phyloP scores from a whole-genome alignment of 2,329 filamentous ascomycete species.

The Sporothrix phasma region DNA sequence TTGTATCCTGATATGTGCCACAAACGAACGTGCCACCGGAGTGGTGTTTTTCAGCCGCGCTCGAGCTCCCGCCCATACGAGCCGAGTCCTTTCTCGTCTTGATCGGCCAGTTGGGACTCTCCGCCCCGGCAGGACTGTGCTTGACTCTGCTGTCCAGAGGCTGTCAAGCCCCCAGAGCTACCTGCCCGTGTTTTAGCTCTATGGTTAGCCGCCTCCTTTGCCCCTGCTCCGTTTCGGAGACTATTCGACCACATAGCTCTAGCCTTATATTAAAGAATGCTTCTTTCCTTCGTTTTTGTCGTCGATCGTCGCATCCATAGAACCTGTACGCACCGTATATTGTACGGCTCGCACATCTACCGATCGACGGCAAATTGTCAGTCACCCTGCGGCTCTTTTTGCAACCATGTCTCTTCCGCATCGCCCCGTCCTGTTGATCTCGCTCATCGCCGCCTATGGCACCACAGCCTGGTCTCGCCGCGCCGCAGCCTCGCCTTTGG shows the following conservation, averaged over 20 bases:
- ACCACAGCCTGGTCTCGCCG: slow-evolving; percentile 7
- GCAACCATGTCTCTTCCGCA: not conserved
- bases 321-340: not conserved
- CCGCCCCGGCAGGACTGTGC: not conserved
- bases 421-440: not conserved
- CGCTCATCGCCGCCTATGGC: slow-evolving; percentile 12
- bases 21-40: no score
- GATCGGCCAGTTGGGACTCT: slow-evolving; percentile 1
- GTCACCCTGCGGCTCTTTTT: not conserved
- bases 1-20: no score
- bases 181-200: not conserved
- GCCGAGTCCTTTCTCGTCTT: not conserved
- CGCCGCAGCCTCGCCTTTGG: not conserved
- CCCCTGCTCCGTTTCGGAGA: not conserved
- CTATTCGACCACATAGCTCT: not conserved
- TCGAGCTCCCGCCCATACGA: not conserved
- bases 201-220: not conserved
- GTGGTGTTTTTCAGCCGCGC: not conserved
- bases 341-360: not conserved
- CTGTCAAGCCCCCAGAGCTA: not conserved
- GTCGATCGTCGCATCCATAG: not conserved
- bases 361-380: not conserved
- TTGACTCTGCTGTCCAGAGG: not conserved
- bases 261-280: not conserved
- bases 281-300: not conserved